phyloP scores from a whole-genome alignment of 1,139 yeast genomes.

The Zhuliangozyma parablackwelliae region DNA sequence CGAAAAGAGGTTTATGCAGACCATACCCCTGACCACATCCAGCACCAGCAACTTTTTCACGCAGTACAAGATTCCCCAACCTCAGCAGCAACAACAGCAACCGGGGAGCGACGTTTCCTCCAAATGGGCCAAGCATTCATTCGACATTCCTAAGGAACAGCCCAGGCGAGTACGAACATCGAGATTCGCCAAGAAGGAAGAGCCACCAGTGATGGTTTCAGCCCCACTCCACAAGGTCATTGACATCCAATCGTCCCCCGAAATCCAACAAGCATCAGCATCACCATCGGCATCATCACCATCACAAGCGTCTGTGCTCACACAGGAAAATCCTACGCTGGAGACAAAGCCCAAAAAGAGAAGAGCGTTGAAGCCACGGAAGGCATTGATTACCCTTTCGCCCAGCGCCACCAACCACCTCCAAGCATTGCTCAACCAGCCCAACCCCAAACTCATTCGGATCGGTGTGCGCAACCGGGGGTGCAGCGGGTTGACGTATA shows the following conservation, averaged over 20 bases:
- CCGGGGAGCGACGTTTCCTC: conserved; percentile 4
- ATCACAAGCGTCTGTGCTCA: not conserved
- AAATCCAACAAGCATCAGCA: conserved; percentile 9
- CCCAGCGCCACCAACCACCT: conserved; percentile 73
- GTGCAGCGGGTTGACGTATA: conserved; percentile 91
- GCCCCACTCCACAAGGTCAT: conserved; percentile 7
- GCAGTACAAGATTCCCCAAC: conserved; percentile 15
- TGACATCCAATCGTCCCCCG: conserved; percentile 10
- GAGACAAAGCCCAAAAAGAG: conserved; percentile 27
- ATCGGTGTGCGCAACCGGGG: conserved; percentile 96
- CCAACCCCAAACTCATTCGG: conserved; percentile 83
- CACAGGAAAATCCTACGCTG: conserved; percentile 4
- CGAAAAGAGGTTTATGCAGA: conserved; percentile 41
- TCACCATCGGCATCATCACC: conserved; percentile 1
- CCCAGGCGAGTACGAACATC: conserved; percentile 35
- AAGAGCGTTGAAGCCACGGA: conserved; percentile 72
- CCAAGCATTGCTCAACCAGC: conserved; percentile 62
- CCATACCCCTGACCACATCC: conserved; percentile 27
- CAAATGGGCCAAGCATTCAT: conserved; percentile 21
- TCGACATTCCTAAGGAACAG: conserved; percentile 10
- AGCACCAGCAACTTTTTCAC: conserved; percentile 21
- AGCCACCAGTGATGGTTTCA: conserved; percentile 1
- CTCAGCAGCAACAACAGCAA: no score
- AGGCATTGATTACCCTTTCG: conserved; percentile 79
- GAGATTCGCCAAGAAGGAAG: conserved; percentile 22